A percentile compares a stretch with the other conserved stretches of the same genome.
These are phyloP conservation scores for Talaromyces islandicus DNA, from an alignment of 2,329 filamentous ascomycete species.

Conservation along the genomic window DNA sequence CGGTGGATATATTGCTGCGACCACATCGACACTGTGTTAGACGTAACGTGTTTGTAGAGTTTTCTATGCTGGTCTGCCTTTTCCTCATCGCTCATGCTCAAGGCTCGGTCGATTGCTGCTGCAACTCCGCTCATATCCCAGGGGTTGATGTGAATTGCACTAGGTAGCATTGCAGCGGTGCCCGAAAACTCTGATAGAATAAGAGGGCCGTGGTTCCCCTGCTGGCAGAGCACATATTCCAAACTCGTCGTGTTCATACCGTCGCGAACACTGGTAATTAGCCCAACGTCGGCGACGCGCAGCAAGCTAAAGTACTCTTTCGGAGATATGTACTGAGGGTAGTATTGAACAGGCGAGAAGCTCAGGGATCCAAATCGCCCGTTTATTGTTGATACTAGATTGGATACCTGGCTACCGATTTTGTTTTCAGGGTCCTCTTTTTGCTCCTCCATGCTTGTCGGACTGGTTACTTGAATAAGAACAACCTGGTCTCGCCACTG, in stretches of 20 bases:
- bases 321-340: conserved; percentile 82
- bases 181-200: conserved; percentile 97
- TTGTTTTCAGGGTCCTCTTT: conserved; percentile 71
- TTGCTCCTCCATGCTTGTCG: conserved; percentile 72
- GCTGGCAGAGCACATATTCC: conserved; percentile 90
- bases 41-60: conserved; percentile 78
- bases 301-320: conserved; percentile 95
- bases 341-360: conserved; percentile 89
- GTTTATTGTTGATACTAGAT: conserved; percentile 87
- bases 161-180: conserved; percentile 76
- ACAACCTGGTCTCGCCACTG: conserved; percentile 91
- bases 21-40: conserved; percentile 82
- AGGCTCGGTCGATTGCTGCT: conserved; percentile 71
- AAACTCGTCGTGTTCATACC: conserved; percentile 97
- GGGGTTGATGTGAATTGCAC: conserved; percentile 93
- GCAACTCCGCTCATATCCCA: conserved; percentile 87
- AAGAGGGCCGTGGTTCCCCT: conserved; percentile 75
- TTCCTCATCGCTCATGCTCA: conserved; percentile 65
- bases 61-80: conserved; percentile 64
- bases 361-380: conserved; percentile 81
- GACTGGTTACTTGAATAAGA: conserved; percentile 89
- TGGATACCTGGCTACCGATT: conserved; percentile 81
- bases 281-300: conserved; percentile 78
- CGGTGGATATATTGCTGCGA: conserved; percentile 72
- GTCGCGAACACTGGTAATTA: conserved; percentile 93